Evolutionary conservation across 257 asterid species (phyloP), one percentile per base, ranked within the genome.

Genomic region (Prunella vulgaris): DNA sequence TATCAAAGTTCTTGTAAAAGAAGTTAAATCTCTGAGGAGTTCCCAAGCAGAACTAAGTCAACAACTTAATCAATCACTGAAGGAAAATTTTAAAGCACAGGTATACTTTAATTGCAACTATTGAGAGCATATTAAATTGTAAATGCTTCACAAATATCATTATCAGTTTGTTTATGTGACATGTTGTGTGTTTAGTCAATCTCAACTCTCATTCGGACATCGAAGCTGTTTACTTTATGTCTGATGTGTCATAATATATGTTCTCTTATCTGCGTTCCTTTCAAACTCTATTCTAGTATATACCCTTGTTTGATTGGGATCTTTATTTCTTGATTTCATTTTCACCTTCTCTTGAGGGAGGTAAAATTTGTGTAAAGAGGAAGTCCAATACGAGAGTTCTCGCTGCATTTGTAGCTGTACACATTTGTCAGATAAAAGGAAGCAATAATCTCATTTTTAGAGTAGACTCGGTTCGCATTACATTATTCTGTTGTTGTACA

Each of bases 1-100:
- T 74, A 82, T 89, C 61, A 91, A 84, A 89, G 74, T 94, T 78
- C 97, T 94, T 66, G 87, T 89, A 42, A 94, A 85, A 84, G 99
- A 94, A 80, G 95, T 94, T 76, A 94, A 82, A 82, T 86, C 99
- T 40, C 87, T 94, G 20, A 82, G 99, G 84, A 82, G 82, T 71
- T 83, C 92, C 73, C 96, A 85, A 66, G 76, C 86, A 73, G 92
- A 85, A 60, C 66, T 91, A 66, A 89, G 80, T 77, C 80, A 84
- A 78, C 88, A 85, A 82, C 87, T 91, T 53, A 71, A 84, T 74
- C 88, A 79, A 66, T 81, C 87, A 8, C 74, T 71, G 32, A 20
- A 78, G 53, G 93, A 85, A 72, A 94, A 86, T 78, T 74, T 84
- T 52, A 71, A 81, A 72, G 71, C 68, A 18, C 90, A 89, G 99